Percentiles rank a stretch among this genome's conserved stretches.
Conservation (phyloP, 106 monocot genomes). For the Acanthochlamys bracteata region DNA sequence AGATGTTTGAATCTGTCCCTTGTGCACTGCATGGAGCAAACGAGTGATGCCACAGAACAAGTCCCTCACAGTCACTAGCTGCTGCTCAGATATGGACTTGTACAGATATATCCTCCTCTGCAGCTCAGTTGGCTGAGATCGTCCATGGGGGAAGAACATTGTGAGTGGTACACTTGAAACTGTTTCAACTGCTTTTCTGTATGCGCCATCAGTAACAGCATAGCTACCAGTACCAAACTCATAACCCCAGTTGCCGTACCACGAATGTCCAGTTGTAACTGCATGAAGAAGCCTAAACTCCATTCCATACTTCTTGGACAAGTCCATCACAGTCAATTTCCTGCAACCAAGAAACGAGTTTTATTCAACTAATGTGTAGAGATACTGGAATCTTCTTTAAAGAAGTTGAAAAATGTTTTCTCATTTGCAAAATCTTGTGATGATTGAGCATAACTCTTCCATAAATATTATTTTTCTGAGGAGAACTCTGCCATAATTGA, state of each 20-base stretch:
- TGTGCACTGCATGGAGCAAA: slow-evolving; percentile 18
- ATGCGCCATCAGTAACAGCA: slow-evolving; percentile 34
- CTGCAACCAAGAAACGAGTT: slow-evolving; percentile 17
- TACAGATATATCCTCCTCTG: slow-evolving; percentile 56
- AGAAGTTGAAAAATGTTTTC: no score
- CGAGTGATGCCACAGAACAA: slow-evolving; percentile 22
- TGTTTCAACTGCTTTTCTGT: slow-evolving; percentile 36
- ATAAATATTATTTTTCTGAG: no score
- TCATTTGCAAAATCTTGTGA: no score
- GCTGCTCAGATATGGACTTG: slow-evolving; percentile 32
- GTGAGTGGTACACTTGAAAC: slow-evolving; percentile 45
- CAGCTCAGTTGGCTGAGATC: slow-evolving; percentile 22
- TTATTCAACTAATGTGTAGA: no score
- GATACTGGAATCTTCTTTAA: no score
- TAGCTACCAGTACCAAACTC: slow-evolving; percentile 63
- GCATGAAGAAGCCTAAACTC: slow-evolving; percentile 65
- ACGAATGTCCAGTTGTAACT: slow-evolving; percentile 42
- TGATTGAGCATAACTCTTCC: no score
- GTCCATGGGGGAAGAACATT: slow-evolving; percentile 29
- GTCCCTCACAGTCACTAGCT: slow-evolving; percentile 45
- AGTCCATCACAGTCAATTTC: slow-evolving; percentile 85
- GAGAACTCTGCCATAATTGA: no score
- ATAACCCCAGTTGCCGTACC: slow-evolving; percentile 90
- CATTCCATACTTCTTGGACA: slow-evolving; percentile 65
- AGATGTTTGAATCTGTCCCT: neutral